These are phyloP conservation scores for Anthracocystis panici-leucophaei DNA, from an alignment of 1,284 basidiomycete genomes.

Conservation along the genomic window DNA sequence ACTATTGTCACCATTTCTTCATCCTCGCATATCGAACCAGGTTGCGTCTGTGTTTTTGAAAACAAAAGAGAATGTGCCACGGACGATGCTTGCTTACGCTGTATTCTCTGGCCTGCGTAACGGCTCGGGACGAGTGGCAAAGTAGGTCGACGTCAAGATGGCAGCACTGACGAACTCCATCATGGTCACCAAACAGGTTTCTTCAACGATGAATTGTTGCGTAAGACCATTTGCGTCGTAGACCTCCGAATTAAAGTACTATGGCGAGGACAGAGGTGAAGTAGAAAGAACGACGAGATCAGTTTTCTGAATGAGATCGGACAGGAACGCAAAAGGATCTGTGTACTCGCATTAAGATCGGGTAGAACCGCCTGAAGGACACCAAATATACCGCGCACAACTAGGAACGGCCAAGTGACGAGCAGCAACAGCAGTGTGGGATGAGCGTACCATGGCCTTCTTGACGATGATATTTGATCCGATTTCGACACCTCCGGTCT, in stretches of 20 bases:
- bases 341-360: constrained; percentile 28
- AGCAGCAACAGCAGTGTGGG: constrained; percentile 35
- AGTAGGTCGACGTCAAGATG: constrained; percentile 37
- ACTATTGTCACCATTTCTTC: not conserved
- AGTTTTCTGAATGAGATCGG: not conserved
- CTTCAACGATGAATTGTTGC: constrained; percentile 23
- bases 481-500: not conserved
- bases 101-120: not conserved
- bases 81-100: not conserved
- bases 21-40: not conserved
- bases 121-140: constrained; percentile 8
- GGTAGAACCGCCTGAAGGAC: constrained; percentile 28
- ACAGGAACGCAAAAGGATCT: not conserved
- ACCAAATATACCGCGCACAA: constrained; percentile 47
- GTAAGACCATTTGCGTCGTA: constrained; percentile 31
- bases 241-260: constrained; percentile 41
- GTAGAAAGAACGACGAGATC: not conserved
- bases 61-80: not conserved
- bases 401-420: constrained; percentile 45
- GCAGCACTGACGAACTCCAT: constrained; percentile 46
- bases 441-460: constrained; percentile 32
- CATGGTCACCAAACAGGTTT: constrained; percentile 39
- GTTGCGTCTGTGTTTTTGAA: not conserved
- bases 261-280: not conserved
- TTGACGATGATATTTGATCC: not conserved